Evolutionary conservation across 768 basidiomycete genomes (phyloP).

Genomic region (Pulveroboletus sp.): DNA sequence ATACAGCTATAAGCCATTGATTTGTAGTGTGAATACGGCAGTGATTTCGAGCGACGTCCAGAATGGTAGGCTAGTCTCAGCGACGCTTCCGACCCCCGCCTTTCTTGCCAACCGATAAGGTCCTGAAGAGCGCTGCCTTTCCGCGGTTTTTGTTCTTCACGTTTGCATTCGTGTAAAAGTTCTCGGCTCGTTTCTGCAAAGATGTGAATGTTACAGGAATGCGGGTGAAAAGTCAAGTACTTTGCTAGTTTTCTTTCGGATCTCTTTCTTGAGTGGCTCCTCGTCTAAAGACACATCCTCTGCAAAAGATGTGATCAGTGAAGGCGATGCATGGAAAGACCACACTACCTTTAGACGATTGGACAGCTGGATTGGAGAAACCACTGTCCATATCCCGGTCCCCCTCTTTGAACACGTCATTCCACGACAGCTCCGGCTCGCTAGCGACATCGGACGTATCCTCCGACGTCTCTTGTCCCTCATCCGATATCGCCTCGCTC

Average conservation of each 20-base stretch:
- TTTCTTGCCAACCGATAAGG: constrained; percentile 52
- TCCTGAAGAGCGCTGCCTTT: constrained; percentile 59
- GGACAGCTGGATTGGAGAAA: constrained; percentile 5
- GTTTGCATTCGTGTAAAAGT: constrained; percentile 84
- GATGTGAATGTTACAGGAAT: constrained; percentile 8
- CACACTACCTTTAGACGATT: constrained; percentile 19
- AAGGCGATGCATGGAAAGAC: constrained; percentile 4
- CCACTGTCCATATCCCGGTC: constrained; percentile 21
- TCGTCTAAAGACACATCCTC: constrained; percentile 33
- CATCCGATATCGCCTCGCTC: constrained; percentile 29
- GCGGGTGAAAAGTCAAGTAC: constrained; percentile 32
- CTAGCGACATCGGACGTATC: constrained; percentile 28
- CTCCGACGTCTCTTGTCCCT: constrained; percentile 37
- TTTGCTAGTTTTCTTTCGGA: constrained; percentile 94
- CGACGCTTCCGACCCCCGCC: constrained; percentile 39
- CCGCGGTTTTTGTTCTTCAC: constrained; percentile 84
- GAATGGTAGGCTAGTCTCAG: constrained; percentile 20
- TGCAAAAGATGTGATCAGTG: constrained; percentile 13
- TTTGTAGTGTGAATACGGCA: constrained; percentile 10
- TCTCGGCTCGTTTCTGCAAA: constrained; percentile 74
- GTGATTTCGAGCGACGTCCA: constrained; percentile 1
- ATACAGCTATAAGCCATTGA: constrained; percentile 5
- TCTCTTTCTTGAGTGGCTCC: constrained; percentile 51
- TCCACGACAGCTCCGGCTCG: constrained; percentile 71
- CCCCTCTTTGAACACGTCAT: constrained; percentile 76